Evolutionary conservation across 2,329 filamentous ascomycete species (phyloP).

Genomic region (Hypoxylon rubiginosum): DNA sequence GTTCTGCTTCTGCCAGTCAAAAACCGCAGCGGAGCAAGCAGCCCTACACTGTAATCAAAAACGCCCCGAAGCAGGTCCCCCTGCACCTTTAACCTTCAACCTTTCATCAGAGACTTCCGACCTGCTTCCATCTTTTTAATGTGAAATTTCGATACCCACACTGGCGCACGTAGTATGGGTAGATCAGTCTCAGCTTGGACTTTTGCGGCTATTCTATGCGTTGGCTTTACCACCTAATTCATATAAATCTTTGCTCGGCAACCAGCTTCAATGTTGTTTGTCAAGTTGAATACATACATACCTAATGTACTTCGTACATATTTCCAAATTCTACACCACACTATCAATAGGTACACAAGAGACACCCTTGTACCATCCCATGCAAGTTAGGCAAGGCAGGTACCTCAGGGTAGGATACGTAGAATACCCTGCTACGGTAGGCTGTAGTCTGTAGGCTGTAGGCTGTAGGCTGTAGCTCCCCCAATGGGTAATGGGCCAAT

Average conservation of each 20-base stretch:
- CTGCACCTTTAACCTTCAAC: constrained; percentile 12
- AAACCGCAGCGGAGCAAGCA: constrained; percentile 37
- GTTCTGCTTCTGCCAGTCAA: constrained; percentile 12
- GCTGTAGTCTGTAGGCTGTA: not conserved
- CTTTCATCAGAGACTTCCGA: constrained; percentile 29
- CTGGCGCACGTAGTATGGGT: not conserved
- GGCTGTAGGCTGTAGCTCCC: constrained; percentile 28
- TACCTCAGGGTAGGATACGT: not conserved
- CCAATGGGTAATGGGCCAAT: constrained; percentile 31
- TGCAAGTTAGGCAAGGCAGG: constrained; percentile 10
- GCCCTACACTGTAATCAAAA: constrained; percentile 41
- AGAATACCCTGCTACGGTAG: not conserved
- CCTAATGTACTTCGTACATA: too few relatives aligned
- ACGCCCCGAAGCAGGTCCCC: constrained; percentile 36
- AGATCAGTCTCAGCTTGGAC: constrained; percentile 5
- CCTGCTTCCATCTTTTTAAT: not conserved
- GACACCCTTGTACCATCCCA: constrained; percentile 4
- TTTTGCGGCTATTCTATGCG: not conserved
- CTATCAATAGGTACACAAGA: not conserved
- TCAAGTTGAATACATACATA: constrained; percentile 1
- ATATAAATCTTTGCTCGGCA: not conserved
- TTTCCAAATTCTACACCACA: not conserved
- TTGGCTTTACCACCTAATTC: not conserved
- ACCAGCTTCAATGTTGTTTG: not conserved
- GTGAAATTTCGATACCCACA: not conserved